Conservation (phyloP, 108 stramenopile species). For the Fragilaria radians region DNA sequence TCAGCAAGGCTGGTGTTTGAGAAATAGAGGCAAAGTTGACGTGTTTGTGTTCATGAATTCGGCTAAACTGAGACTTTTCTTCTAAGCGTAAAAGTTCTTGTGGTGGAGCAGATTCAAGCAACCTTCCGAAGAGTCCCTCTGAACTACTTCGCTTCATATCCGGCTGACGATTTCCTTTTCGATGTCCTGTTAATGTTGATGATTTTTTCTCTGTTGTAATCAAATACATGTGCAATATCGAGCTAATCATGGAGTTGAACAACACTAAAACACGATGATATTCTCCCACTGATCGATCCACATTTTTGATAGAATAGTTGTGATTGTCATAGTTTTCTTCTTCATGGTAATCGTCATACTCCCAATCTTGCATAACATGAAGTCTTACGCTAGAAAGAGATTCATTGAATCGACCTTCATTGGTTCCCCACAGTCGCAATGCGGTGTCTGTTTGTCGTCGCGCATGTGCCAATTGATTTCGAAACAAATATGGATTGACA, state of each 20-base stretch:
- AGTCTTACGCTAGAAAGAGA: background rate
- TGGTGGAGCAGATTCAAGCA: background rate
- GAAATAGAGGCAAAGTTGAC: background rate
- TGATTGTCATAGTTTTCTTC: slow-evolving; percentile 5
- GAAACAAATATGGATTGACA: slow-evolving; percentile 3
- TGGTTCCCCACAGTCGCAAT: background rate
- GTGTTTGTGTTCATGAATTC: background rate
- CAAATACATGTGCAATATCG: slow-evolving; percentile 10
- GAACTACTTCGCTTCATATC: background rate
- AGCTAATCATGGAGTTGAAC: slow-evolving; percentile 25
- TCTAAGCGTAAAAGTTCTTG: background rate
- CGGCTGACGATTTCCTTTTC: background rate
- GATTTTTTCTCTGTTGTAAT: background rate
- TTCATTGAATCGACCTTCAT: background rate
- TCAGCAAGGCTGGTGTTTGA: slow-evolving; percentile 14
- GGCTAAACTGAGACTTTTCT: too few species aligned
- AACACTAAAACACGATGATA: slow-evolving; percentile 28
- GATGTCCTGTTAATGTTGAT: background rate
- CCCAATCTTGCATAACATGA: slow-evolving; percentile 3
- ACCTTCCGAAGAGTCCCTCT: slow-evolving; percentile 1
- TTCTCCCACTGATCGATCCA: background rate
- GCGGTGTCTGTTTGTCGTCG: slow-evolving; percentile 2
- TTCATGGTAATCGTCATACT: background rate
- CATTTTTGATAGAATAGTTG: too few species aligned
- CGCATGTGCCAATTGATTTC: background rate